These are phyloP conservation scores for Tolypocladium amazonense DNA, from an alignment of 2,329 filamentous ascomycete species.

Conservation along the genomic window DNA sequence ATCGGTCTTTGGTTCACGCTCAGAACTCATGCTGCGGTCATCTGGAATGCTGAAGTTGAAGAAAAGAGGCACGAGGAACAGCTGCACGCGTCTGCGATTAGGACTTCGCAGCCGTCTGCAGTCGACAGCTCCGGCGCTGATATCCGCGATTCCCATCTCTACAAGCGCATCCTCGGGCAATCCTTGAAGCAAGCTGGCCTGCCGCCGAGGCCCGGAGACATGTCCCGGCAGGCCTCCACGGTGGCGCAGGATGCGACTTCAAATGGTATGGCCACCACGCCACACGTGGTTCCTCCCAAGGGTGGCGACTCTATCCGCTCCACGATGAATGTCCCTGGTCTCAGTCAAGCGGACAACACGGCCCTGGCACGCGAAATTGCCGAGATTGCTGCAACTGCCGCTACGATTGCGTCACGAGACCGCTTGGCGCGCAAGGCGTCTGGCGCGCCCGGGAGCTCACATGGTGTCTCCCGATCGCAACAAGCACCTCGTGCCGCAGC, in stretches of 20 bases:
- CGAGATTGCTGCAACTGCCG: constrained; percentile 87
- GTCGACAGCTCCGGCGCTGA: constrained; percentile 47
- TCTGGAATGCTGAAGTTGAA: constrained; percentile 81
- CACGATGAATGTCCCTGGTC: constrained; percentile 49
- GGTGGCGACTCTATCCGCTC: constrained; percentile 33
- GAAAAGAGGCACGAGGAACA: constrained; percentile 60
- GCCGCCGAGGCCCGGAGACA: constrained; percentile 37
- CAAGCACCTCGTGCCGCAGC: constrained; percentile 24
- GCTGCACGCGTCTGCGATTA: constrained; percentile 19
- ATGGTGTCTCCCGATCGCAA: constrained; percentile 12
- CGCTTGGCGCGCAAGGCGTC: constrained; percentile 30
- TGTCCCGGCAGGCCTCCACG: constrained; percentile 26
- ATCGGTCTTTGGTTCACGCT: constrained; percentile 94
- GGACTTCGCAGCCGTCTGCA: constrained; percentile 25
- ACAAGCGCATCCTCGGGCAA: constrained; percentile 87
- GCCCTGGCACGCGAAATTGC: constrained; percentile 76
- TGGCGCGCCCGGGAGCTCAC: constrained; percentile 8
- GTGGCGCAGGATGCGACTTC: constrained; percentile 18
- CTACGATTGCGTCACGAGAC: constrained; percentile 76
- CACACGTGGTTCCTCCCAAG: constrained; percentile 71
- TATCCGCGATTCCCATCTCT: constrained; percentile 78
- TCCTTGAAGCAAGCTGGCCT: constrained; percentile 77
- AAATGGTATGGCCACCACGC: constrained; percentile 39
- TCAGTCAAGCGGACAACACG: constrained; percentile 75
- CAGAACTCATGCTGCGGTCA: constrained; percentile 89